Evolutionary conservation across 352 stramenopile genomes (phyloP).

Genomic region (Globisporangium polare): DNA sequence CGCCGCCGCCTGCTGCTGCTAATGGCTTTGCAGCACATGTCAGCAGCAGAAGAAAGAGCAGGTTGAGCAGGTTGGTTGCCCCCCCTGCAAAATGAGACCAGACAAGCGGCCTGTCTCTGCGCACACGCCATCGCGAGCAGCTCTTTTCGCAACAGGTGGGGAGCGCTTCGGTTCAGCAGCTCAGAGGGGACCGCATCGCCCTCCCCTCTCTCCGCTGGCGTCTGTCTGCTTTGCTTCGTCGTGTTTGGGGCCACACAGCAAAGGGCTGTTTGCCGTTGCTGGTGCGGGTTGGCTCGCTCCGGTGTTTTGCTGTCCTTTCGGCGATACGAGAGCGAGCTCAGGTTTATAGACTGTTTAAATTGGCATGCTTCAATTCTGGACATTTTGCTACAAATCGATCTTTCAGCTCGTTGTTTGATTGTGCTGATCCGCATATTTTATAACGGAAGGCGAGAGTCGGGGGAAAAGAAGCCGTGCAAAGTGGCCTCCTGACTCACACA

Average conservation of each 20-base stretch:
- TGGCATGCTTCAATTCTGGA: neutral
- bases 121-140: slow-evolving; percentile 3
- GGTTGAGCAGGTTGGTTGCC: neutral
- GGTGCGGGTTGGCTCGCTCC: too few species aligned
- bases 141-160: slow-evolving; percentile 9
- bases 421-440: neutral
- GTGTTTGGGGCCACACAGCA: neutral
- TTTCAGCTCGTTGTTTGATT: too few species aligned
- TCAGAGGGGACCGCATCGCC: neutral
- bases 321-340: neutral
- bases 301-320: too few species aligned
- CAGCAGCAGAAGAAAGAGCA: slow-evolving; percentile 7
- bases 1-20: too few species aligned
- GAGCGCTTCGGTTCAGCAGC: slow-evolving; percentile 10
- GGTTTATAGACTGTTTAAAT: neutral
- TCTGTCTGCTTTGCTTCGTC: too few species aligned
- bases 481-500: slow-evolving; percentile 3
- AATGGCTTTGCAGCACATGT: neutral
- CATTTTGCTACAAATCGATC: too few species aligned
- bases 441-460: neutral
- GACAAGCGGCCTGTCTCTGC: slow-evolving; percentile 5
- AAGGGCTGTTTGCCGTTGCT: too few species aligned
- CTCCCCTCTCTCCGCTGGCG: too few species aligned
- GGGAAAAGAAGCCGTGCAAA: neutral
- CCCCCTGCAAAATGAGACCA: slow-evolving; percentile 4